These are phyloP conservation scores for Imleria badia DNA, from an alignment of 768 basidiomycete genomes.

Conservation along the genomic window DNA sequence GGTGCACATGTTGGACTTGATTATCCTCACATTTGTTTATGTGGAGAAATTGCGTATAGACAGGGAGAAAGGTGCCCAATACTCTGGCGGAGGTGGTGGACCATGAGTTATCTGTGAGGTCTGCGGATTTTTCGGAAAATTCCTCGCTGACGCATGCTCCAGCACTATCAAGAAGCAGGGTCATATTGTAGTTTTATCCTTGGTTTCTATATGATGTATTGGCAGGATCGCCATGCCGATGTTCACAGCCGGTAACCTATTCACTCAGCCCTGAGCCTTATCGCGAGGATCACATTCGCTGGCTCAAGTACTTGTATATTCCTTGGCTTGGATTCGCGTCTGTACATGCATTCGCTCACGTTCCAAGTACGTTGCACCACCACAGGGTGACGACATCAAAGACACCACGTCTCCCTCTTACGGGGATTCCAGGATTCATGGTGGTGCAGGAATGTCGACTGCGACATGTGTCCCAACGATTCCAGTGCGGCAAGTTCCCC, in stretches of 20 bases:
- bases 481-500: too few species aligned
- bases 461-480: too few species aligned
- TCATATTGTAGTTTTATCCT: background rate
- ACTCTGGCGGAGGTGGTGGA: background rate
- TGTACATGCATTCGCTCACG: too few species aligned
- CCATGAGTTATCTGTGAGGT: background rate
- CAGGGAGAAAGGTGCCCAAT: constrained; percentile 1
- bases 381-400: too few species aligned
- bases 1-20: constrained; percentile 23
- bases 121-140: background rate
- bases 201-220: background rate
- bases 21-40: constrained; percentile 27
- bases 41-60: constrained; percentile 25
- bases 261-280: background rate
- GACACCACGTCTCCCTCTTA: too few species aligned
- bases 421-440: too few species aligned
- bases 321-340: too few species aligned
- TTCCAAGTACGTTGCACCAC: too few species aligned
- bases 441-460: too few species aligned
- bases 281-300: background rate
- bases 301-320: background rate
- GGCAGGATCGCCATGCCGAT: background rate
- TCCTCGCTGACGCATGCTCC: background rate
- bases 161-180: background rate
- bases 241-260: background rate